Conservation (phyloP, 148 eudicot species). For the Spergularia marina region DNA sequence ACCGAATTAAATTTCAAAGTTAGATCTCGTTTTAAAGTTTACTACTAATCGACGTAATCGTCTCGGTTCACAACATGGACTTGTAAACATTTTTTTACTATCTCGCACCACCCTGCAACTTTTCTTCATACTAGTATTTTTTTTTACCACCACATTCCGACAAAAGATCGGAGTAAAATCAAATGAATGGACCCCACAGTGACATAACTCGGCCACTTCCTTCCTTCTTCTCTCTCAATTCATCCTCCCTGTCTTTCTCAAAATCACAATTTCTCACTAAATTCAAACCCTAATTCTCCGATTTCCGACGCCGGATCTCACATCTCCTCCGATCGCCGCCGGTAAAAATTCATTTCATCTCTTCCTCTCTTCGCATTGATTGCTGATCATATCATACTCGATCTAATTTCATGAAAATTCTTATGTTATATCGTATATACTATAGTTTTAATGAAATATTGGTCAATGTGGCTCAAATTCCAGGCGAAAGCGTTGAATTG, state of each 20-base stretch:
- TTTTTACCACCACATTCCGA: not conserved
- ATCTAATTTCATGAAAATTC: slow-evolving; percentile 3
- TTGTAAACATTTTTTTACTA: too few relatives aligned
- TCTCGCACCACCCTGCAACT: too few relatives aligned
- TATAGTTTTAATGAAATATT: not conserved
- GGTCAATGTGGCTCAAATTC: not conserved
- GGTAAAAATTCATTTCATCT: not conserved
- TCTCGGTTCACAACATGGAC: too few relatives aligned
- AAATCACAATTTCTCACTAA: slow-evolving; percentile 9
- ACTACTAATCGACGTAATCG: too few relatives aligned
- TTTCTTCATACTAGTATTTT: too few relatives aligned
- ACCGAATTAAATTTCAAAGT: too few relatives aligned
- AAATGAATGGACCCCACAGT: slow-evolving; percentile 18
- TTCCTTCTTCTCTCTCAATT: not conserved
- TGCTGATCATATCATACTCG: slow-evolving; percentile 1
- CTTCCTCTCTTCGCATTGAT: not conserved
- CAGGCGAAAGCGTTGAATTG: slow-evolving; percentile 5
- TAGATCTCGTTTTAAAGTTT: too few relatives aligned
- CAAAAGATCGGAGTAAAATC: not conserved
- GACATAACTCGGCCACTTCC: slow-evolving; percentile 11
- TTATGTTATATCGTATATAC: not conserved
- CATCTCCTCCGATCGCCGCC: slow-evolving; percentile 7
- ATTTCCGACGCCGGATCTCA: slow-evolving; percentile 7
- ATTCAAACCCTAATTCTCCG: slow-evolving; percentile 25
- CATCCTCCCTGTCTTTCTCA: slow-evolving; percentile 1